Evolutionary conservation across 257 asterid genomes (phyloP), one percentile per base, ranked within the genome.

Genomic region (Anisodus acutangulus): DNA sequence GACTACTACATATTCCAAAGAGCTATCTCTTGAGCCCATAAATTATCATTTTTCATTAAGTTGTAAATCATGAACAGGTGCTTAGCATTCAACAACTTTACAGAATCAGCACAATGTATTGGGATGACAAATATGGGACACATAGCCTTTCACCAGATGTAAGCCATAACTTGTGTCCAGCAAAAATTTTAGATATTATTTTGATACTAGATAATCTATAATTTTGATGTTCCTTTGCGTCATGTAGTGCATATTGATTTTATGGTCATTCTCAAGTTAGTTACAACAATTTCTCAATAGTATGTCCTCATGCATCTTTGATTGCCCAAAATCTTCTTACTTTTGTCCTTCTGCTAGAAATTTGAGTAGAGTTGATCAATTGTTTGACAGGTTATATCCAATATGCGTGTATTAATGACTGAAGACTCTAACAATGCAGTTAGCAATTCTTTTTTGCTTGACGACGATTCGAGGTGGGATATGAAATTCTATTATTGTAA

Each of bases 61-160:
- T 88, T 86, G 76, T 63, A 66, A 9, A 57, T 86, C 41, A 78
- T 87, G 57, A 39, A 62, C 88, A 97, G 98, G 98, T 95, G 79
- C 97, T 97, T 85, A 94, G 99, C 81, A 91, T 97, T 87, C 99
- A 97, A 88, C 99, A 97, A 88, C 92, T 97, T 84, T 97, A 97
- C 88, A 91, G 99, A 91, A 97, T 97, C 95, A 93, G 99, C 90
- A 96, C 99, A 26, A 94, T 96, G 99, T 96, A 96, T 88, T 96
- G 99, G 99, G 99, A 96, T 86, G 99, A 96, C 93, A 96, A 96
- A 87, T 96, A 96, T 68, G 99, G 98, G 89, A 93, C 99, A 1
- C 98, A 97, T 53, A 97, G 99, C 90, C 93, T 97, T 87, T 93
- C 98, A 51, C 94, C 87, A 58, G 99, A 97, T 64, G 99, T 96